Evolutionary conservation across 805 yeast genomes (phyloP), one percentile per base, ranked within the genome.

Genomic region (Myxozyma udenii): DNA sequence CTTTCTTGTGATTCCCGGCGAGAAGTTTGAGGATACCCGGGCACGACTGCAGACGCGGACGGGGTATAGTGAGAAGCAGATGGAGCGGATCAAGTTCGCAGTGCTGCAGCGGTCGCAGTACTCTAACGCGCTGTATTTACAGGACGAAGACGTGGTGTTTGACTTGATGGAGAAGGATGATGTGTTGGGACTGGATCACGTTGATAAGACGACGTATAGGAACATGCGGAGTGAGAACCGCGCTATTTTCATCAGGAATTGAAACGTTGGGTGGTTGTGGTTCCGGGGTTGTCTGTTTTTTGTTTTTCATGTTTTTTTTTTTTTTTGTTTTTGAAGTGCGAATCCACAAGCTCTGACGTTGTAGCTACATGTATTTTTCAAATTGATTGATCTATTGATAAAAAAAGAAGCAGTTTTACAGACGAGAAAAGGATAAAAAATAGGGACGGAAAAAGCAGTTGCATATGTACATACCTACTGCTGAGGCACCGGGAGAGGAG

Each of bases 121-220:
- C 65, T 65, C 44, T 51, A 72, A 52, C 62, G 74, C 55, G 66
- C 72, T 33, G 39, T 69, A 28, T 64, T 60, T 60, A 75, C 80
- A 78, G 1, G 81, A 81, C 46, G 81, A 50, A 4, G 42, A 58
- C 14, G 72, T 76, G 3, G 69, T 89, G 16, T 84, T 72, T 64
- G 83, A 82, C 48, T 77, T 76, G 38, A 64, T 83, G 51, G 68
- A 72, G 16, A 71, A 73, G 7, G 73, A 73, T 41, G 83, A 78
- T 52, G 75, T 74, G 28, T 70, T 93, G 46, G 95, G 90, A 24
- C 72, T 93, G 64, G 96, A 93, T 64, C 95, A 87, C 63, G 89
- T 93, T 1, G 96, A 88, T 65, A 78, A 93, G 63, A 73, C 81
- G 38, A 77, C 82, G n/a, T 75, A 83, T 53, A 75, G 78, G 48